Base-by-base conservation (phyloP, 108 stramenopile species). In the Nitzschia putrida region DNA sequence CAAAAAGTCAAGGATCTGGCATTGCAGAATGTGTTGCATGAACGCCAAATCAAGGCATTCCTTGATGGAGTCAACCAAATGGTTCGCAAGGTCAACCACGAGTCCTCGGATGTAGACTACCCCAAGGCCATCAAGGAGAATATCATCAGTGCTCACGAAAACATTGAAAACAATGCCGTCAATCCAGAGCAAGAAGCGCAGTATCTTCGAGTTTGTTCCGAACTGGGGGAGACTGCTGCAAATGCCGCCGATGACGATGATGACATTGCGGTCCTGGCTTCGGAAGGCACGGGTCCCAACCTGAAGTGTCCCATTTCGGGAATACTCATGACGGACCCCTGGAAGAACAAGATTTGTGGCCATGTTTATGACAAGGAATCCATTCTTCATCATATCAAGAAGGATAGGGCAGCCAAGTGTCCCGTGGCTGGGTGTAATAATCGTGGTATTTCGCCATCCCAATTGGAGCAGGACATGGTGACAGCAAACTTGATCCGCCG, bases 381-480 rank as follows among this genome's bases (percentile, higher is more conserved):
- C 8, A 79, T 91, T 45, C 40, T 64, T 4, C 79, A 85, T 34
- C 52, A 80, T 66, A 8, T 89, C 0, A 23, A 60, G 7, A 76
- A 61, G 24, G 42, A 64, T 4, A 80, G 80, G 25, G 24, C 20
- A 10, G 3, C 24, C 5, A 24, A 55, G 45, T 91, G 90, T 66
- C 90, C 90, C 52, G 64, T 85, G 4, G 59, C 85, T 22, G 90
- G 90, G 13, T 91, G 90, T 65, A 66, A 52, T 23, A 88, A 85
- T 61, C 60, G 21, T 3, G 49, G 23, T 0, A 38, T 88, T 34
- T 56, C 75, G 11, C 20, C 54, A 21, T 59, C 53, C 12, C 82
- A 85, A 65, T 61, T 88, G 61, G 84, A 80, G 61, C 71, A 78
- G 10, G 90, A 91, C 61, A 66, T 66, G 38, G 69, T 73, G 26